Evolutionary conservation across 2,329 filamentous ascomycete genomes (phyloP).

Genomic region (Colletotrichum orbiculare): DNA sequence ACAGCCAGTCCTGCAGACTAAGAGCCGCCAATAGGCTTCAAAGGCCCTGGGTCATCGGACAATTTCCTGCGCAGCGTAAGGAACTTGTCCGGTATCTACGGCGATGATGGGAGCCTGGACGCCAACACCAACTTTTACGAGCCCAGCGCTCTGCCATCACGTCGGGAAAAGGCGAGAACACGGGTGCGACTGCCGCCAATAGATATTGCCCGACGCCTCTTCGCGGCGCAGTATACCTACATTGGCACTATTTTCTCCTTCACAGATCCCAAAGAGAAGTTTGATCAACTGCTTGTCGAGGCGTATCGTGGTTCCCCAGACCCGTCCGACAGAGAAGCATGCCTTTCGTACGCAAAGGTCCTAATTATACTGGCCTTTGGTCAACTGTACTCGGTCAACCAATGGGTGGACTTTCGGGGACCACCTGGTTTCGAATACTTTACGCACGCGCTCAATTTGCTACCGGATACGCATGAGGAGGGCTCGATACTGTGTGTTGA

Average conservation of each 20-base stretch:
- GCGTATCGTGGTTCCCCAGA: slow-evolving; percentile 57
- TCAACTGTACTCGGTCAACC: slow-evolving; percentile 67
- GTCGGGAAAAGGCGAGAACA: slow-evolving; percentile 40
- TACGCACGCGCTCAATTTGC: slow-evolving; percentile 59
- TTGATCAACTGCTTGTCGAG: slow-evolving; percentile 56
- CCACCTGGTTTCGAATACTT: slow-evolving; percentile 68
- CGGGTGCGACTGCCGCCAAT: slow-evolving; percentile 57
- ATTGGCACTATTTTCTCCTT: slow-evolving; percentile 69
- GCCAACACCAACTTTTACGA: slow-evolving; percentile 48
- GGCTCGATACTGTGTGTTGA: slow-evolving; percentile 66
- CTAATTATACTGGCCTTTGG: slow-evolving; percentile 65
- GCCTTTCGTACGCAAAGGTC: slow-evolving; percentile 62
- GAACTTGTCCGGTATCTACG: slow-evolving; percentile 47
- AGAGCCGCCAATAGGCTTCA: slow-evolving; percentile 41
- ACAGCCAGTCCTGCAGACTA: too few species aligned
- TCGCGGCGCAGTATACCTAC: slow-evolving; percentile 63
- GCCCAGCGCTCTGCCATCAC: slow-evolving; percentile 47
- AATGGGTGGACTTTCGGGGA: slow-evolving; percentile 62
- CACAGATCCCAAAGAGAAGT: slow-evolving; percentile 54
- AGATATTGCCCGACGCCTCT: slow-evolving; percentile 61
- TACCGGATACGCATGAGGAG: slow-evolving; percentile 66
- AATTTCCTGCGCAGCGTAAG: slow-evolving; percentile 51
- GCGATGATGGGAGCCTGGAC: slow-evolving; percentile 47
- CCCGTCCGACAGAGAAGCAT: slow-evolving; percentile 56
- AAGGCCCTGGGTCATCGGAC: slow-evolving; percentile 52